Evolutionary conservation across 495 filamentous ascomycete species (phyloP).

Genomic region (Talaromyces nanjingensis): DNA sequence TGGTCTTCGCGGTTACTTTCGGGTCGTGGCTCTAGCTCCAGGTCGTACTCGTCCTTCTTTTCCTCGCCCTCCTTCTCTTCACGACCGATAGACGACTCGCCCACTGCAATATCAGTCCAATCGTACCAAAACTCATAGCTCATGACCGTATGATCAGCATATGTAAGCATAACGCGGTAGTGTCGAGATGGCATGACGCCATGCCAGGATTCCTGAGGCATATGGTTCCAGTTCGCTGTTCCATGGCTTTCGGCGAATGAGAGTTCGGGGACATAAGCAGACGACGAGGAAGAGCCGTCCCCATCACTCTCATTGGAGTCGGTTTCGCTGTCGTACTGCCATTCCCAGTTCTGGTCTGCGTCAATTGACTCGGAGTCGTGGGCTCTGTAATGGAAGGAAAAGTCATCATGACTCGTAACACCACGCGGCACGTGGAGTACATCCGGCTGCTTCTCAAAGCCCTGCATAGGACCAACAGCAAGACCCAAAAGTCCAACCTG

Average conservation of each 20-base stretch:
- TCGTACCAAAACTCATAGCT: constrained; percentile 69
- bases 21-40: not conserved
- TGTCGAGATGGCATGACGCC: constrained; percentile 34
- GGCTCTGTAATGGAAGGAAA: constrained; percentile 29
- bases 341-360: not conserved
- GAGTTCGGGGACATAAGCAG: not conserved
- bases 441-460: constrained; percentile 38
- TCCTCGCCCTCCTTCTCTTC: not conserved
- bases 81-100: not conserved
- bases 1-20: not conserved
- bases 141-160: constrained; percentile 67
- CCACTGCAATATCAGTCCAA: constrained; percentile 14
- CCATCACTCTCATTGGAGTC: not conserved
- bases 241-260: constrained; percentile 37
- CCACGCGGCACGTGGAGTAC: constrained; percentile 28
- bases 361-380: constrained; percentile 15
- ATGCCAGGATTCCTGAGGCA: constrained; percentile 34
- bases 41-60: not conserved
- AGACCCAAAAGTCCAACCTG: constrained; percentile 45
- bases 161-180: constrained; percentile 71
- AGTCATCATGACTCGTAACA: constrained; percentile 17
- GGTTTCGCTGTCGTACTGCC: not conserved
- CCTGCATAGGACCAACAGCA: constrained; percentile 56
- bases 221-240: constrained; percentile 26
- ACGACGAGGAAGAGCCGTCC: not conserved